Conservation (phyloP, 441 rosid species). For the Gossypium gossypioides region DNA sequence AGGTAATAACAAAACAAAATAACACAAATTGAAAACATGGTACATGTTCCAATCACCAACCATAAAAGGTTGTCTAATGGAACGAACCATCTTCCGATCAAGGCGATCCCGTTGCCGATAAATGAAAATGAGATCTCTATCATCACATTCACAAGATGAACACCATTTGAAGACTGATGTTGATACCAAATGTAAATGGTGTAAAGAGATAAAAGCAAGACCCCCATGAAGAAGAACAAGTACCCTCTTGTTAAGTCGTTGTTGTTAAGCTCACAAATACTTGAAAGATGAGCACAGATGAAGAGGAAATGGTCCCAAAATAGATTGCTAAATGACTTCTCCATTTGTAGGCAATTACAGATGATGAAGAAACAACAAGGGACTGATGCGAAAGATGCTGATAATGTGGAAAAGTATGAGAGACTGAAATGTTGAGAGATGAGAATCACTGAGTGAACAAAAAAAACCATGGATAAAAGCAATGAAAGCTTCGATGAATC, state of each 20-base stretch:
- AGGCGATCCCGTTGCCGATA: background rate
- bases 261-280: background rate
- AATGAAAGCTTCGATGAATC: background rate
- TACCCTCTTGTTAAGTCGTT: background rate
- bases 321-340: background rate
- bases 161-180: background rate
- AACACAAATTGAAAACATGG: background rate
- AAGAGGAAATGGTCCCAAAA: background rate
- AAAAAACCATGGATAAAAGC: background rate
- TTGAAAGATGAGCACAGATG: background rate
- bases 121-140: background rate
- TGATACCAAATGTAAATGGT: background rate
- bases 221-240: background rate
- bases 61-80: background rate
- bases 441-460: background rate
- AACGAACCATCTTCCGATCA: conserved; percentile 1
- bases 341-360: background rate
- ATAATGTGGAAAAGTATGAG: background rate
- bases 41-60: background rate
- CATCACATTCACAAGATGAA: background rate
- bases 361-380: background rate
- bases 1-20: background rate
- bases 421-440: background rate
- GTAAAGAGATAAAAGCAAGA: background rate
- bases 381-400: background rate